Percentiles rank a stretch among this genome's conserved stretches.
phyloP scores from a whole-genome alignment of 768 basidiomycete species.

The Auriscalpium microsporum region DNA sequence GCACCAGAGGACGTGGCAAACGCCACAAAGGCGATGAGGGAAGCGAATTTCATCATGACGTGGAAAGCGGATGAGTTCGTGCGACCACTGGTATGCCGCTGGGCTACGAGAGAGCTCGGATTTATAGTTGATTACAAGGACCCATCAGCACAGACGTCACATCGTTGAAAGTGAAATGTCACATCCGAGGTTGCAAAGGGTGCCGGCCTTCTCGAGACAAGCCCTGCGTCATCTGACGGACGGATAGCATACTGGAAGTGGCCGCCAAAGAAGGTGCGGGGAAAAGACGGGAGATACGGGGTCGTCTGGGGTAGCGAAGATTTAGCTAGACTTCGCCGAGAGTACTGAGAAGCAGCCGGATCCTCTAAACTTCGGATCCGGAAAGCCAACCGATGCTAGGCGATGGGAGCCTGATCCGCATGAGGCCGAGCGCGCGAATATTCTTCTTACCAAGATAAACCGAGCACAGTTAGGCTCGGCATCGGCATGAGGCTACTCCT shows the following conservation, averaged over 20 bases:
- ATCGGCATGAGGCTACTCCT: too few species aligned
- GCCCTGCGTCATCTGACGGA: not conserved
- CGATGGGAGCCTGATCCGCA: too few species aligned
- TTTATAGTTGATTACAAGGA: too few species aligned
- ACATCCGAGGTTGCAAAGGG: not conserved
- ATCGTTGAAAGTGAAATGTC: too few species aligned
- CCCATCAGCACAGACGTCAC: too few species aligned
- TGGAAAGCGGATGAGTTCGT: not conserved
- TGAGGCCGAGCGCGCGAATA: too few species aligned
- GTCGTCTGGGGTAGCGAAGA: slow-evolving; percentile 1
- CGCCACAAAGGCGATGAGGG: slow-evolving; percentile 20
- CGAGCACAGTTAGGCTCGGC: too few species aligned
- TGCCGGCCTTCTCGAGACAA: not conserved
- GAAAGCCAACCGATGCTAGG: too few species aligned
- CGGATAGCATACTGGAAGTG: not conserved
- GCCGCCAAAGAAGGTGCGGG: not conserved
- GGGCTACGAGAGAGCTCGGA: too few species aligned
- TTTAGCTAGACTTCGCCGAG: slow-evolving; percentile 7
- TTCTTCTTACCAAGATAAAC: too few species aligned
- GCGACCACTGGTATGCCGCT: not conserved
- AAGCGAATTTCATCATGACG: slow-evolving; percentile 14
- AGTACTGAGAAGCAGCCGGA: too few species aligned
- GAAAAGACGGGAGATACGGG: not conserved
- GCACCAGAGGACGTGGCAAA: slow-evolving; percentile 30
- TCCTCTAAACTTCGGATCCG: too few species aligned